Evolutionary conservation across 1,284 basidiomycete genomes (phyloP).

Genomic region (Papiliotrema laurentii): DNA sequence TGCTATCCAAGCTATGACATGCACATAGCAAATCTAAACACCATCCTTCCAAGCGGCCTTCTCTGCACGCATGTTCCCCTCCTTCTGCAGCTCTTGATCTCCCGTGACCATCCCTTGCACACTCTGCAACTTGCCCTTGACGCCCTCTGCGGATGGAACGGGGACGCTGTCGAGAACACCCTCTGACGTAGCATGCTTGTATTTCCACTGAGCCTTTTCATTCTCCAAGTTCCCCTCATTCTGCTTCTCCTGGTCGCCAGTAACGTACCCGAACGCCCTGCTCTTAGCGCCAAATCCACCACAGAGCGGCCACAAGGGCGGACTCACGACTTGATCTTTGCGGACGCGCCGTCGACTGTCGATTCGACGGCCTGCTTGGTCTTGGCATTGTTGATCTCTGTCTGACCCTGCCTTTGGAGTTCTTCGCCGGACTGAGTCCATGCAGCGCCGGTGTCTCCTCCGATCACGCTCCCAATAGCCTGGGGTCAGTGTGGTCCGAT

Average conservation of each 20-base stretch:
- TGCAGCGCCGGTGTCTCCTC: constrained; percentile 17
- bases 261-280: constrained; percentile 42
- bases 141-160: constrained; percentile 16
- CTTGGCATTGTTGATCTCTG: constrained; percentile 41
- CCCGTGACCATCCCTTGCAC: constrained; percentile 36
- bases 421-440: constrained; percentile 33
- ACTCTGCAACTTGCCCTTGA: constrained; percentile 30
- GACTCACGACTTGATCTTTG: constrained; percentile 44
- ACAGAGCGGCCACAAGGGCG: background rate
- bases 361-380: constrained; percentile 32
- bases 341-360: constrained; percentile 29
- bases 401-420: constrained; percentile 29
- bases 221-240: constrained; percentile 37
- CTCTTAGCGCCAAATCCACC: background rate
- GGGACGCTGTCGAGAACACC: constrained; percentile 3
- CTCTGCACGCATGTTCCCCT: constrained; percentile 18
- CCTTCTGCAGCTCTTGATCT: constrained; percentile 15
- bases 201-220: constrained; percentile 33
- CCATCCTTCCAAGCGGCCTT: constrained; percentile 46
- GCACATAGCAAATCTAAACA: constrained; percentile 4
- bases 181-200: constrained; percentile 17
- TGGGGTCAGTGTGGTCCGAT: no score
- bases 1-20: background rate
- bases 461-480: constrained; percentile 34
- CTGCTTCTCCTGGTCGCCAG: constrained; percentile 43